Percentiles rank a stretch among this genome's conserved stretches.
Conservation (phyloP, 2,329 filamentous ascomycete species). For the Aureobasidium sp. region DNA sequence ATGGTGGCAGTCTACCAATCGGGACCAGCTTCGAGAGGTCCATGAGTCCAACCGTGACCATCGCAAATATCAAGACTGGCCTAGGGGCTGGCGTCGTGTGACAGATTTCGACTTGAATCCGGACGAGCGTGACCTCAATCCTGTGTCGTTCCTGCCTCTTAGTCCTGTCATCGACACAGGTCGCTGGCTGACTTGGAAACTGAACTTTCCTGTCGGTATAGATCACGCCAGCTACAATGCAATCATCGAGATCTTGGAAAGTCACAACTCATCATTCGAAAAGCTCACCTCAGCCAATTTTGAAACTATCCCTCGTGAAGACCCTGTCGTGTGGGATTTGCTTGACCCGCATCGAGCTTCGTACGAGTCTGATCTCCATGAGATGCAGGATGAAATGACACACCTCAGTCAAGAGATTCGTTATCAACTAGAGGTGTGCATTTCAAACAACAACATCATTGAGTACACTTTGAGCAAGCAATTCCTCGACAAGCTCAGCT, state of each 20-base stretch:
- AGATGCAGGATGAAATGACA: constrained; percentile 22
- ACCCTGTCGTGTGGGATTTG: not conserved
- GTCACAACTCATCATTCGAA: constrained; percentile 59
- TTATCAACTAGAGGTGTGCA: constrained; percentile 88
- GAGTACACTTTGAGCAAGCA: constrained; percentile 64
- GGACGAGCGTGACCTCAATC: constrained; percentile 7
- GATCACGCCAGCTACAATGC: not conserved
- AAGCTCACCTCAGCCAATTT: not conserved
- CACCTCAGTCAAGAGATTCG: constrained; percentile 58
- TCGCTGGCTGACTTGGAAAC: constrained; percentile 55
- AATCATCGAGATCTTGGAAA: constrained; percentile 45
- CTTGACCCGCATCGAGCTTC: constrained; percentile 7
- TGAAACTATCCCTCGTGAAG: not conserved
- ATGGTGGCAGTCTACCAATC: constrained; percentile 21
- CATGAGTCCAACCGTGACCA: constrained; percentile 35
- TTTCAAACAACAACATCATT: constrained; percentile 70
- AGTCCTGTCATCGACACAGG: constrained; percentile 29
- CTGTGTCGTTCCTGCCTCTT: constrained; percentile 9
- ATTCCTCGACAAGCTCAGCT: constrained; percentile 59
- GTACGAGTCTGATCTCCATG: constrained; percentile 19
- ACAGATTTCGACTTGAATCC: constrained; percentile 51
- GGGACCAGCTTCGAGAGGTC: constrained; percentile 35
- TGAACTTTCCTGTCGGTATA: not conserved
- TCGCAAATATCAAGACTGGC: constrained; percentile 47
- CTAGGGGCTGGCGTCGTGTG: constrained; percentile 54